Base-by-base conservation (phyloP, 495 filamentous ascomycete genomes). In the Podospora pseudopauciseta region DNA sequence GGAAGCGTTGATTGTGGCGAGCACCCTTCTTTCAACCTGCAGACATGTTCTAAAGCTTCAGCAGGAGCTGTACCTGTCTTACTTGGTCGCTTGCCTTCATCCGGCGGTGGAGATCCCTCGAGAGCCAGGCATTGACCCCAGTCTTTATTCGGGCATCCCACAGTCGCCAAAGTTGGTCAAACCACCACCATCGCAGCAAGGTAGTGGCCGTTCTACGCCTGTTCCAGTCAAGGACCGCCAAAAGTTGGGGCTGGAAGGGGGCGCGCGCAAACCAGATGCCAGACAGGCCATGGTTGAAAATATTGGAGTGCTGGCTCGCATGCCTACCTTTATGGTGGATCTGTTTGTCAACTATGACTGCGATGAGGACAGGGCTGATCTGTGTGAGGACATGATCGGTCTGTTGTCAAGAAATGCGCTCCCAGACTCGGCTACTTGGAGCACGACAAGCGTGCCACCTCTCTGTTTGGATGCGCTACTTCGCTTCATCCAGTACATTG, bases 261-360 rank as follows among this genome's bases (percentile, higher is more conserved):
- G 95, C 32, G 86, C 90, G 1, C 86, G 95, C 62, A 96, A 93
- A 72, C 95, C 95, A 4, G 95, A 98, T 74, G 92, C 95, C 59
- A 84, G 96, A 70, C 96, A 99, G 78, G 95, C 95, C 32, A 99
- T 99, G 95, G 93, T 99, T 11, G 95, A 99, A 79, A 97, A 91
- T 69, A 89, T 99, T 44, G 93, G 94, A 57, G 91, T 92, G 30
- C 83, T 99, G 58, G 91, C 92, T 34, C 86, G 96, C 28, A 97
- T 98, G 79, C 93, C 95, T 1, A 92, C 88, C 63, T 98, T 93
- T 72, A 93, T 98, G 87, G 89, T 92, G 20, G 95, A 99, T 76
- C 84, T 99, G 18, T 98, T 95, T 72, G 87, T 97, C 79, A 99
- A 99, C 79, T 99, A 99, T 74, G 95, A 99, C 79, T 98, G 94